phyloP scores from a whole-genome alignment of 2,329 filamentous ascomycete genomes.

The Helminthosporium solani region DNA sequence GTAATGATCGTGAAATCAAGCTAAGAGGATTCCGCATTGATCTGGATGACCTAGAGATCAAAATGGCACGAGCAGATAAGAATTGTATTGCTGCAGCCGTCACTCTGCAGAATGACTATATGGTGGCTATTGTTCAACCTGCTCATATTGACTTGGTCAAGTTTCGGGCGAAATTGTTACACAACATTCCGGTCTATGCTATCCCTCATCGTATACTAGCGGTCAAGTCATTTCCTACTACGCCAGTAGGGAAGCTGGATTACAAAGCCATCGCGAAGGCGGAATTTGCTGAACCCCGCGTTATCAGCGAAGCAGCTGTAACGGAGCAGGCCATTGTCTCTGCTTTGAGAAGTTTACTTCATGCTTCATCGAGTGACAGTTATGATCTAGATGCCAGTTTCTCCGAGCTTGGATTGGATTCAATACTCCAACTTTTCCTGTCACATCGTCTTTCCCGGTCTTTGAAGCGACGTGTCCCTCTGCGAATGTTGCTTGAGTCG shows the following conservation, averaged over 20 bases:
- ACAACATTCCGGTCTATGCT: slow-evolving; percentile 18
- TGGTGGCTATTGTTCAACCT: slow-evolving; percentile 34
- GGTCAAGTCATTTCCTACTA: slow-evolving; percentile 32
- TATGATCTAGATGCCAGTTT: slow-evolving; percentile 20
- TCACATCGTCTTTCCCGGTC: slow-evolving; percentile 5
- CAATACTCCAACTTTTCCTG: slow-evolving; percentile 24
- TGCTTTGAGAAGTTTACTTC: slow-evolving; percentile 6
- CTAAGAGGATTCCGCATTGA: slow-evolving; percentile 44
- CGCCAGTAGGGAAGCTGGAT: slow-evolving; percentile 35
- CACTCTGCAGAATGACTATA: slow-evolving; percentile 18
- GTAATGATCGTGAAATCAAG: slow-evolving; percentile 48
- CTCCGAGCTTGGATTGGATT: slow-evolving; percentile 29
- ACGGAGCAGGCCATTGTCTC: slow-evolving; percentile 1
- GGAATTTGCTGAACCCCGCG: not conserved
- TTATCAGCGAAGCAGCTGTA: too few relatives aligned
- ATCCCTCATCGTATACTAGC: slow-evolving; percentile 26
- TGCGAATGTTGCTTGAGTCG: not conserved
- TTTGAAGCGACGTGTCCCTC: slow-evolving; percentile 1
- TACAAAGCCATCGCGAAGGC: slow-evolving; percentile 27
- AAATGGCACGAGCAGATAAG: slow-evolving; percentile 10
- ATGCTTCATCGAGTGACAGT: not conserved
- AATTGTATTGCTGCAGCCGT: slow-evolving; percentile 24
- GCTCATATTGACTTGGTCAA: slow-evolving; percentile 8
- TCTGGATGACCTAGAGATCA: slow-evolving; percentile 42
- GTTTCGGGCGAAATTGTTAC: slow-evolving; percentile 3